These are phyloP conservation scores for Blastobotrys terrestris DNA, from an alignment of 805 yeast species.

Conservation along the genomic window DNA sequence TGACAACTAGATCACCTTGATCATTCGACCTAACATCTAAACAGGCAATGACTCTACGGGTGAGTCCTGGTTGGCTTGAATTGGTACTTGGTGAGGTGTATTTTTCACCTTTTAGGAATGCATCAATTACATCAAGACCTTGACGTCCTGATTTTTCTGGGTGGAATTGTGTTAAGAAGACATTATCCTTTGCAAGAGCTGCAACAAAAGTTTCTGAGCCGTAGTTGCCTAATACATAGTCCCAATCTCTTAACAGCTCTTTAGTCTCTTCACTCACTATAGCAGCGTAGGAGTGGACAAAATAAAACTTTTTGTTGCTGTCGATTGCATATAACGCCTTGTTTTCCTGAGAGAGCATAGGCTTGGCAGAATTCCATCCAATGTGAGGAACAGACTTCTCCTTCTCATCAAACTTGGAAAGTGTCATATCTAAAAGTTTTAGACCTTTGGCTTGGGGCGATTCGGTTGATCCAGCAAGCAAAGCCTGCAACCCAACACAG, in stretches of 20 bases:
- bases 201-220: slow-evolving; percentile 79
- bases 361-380: slow-evolving; percentile 67
- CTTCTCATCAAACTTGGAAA: slow-evolving; percentile 55
- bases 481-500: slow-evolving; percentile 91
- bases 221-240: slow-evolving; percentile 63
- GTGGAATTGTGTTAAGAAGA: slow-evolving; percentile 96
- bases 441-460: slow-evolving; percentile 58
- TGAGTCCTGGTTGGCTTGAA: slow-evolving; percentile 46
- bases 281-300: slow-evolving; percentile 92
- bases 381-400: slow-evolving; percentile 89
- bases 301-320: slow-evolving; percentile 71
- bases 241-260: slow-evolving; percentile 53
- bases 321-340: slow-evolving; percentile 53
- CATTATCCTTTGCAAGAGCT: slow-evolving; percentile 66
- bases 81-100: slow-evolving; percentile 17
- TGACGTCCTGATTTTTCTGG: slow-evolving; percentile 97
- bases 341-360: slow-evolving; percentile 18
- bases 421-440: slow-evolving; percentile 39
- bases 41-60: slow-evolving; percentile 92
- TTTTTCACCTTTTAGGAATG: slow-evolving; percentile 54
- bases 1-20: slow-evolving; percentile 90
- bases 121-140: slow-evolving; percentile 69
- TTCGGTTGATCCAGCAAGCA: slow-evolving; percentile 73
- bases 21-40: slow-evolving; percentile 95
- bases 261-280: slow-evolving; percentile 26